phyloP scores from a whole-genome alignment of 345 rosid genomes.

The Punica granatum region DNA sequence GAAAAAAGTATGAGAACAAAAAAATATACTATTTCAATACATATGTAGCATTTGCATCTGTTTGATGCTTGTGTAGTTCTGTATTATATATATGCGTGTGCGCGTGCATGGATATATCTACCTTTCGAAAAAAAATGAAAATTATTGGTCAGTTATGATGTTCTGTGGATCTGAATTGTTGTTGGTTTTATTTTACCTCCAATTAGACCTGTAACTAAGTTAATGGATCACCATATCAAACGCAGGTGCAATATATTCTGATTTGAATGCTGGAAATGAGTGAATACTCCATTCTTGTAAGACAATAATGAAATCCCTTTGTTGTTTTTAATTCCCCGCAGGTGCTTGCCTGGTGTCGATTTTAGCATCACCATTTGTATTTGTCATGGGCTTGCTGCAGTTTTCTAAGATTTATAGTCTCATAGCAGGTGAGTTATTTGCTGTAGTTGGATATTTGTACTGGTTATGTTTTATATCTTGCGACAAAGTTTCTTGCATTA shows the following conservation, averaged over 20 bases:
- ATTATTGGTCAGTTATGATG: no score
- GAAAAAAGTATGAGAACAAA: no score
- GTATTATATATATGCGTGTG: no score
- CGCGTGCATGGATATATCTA: no score
- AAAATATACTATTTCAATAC: neutral
- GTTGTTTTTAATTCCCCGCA: slow-evolving; percentile 11
- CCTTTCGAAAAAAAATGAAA: neutral
- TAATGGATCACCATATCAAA: neutral
- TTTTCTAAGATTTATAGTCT: slow-evolving; percentile 69
- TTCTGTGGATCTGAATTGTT: neutral
- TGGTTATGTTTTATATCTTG: neutral
- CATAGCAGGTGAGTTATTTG: slow-evolving; percentile 43
- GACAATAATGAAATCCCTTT: neutral
- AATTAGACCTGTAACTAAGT: neutral
- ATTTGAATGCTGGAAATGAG: neutral
- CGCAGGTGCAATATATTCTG: neutral
- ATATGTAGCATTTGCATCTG: no score
- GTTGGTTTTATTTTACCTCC: neutral
- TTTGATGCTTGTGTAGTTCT: no score
- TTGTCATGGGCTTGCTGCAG: slow-evolving; percentile 40
- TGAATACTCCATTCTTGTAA: neutral
- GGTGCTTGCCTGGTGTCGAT: slow-evolving; percentile 72
- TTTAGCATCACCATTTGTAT: slow-evolving; percentile 56
- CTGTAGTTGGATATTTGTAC: neutral
- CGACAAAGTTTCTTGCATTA: neutral